Base-by-base conservation (phyloP, 2,329 filamentous ascomycete species). In the Aspergillus novoparasiticus region DNA sequence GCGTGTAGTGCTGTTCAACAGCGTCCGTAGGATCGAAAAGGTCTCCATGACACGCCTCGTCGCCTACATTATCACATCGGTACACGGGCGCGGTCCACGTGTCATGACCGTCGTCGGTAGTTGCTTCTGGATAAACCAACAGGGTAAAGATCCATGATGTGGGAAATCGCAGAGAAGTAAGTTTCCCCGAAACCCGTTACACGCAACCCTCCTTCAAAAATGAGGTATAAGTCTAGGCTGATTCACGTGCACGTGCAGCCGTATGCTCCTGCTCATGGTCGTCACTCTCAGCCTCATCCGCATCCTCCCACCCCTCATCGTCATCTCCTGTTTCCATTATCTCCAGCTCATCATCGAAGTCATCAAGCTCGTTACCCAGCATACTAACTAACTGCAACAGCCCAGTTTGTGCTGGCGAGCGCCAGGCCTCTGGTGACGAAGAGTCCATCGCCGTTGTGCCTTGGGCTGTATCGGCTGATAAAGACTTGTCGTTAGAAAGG, bases 321-420 rank as follows among this genome's bases (percentile, higher is more conserved):
- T 30, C 39, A 28, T 45, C 56, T 19, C 26, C 39, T 9, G 56
- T 39, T 23, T 55, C 28, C 46, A 55, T 39, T 30, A 41, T 45
- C 9, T 57, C 61, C 11, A 56, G 41, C 16, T 53, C 63, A 11
- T 65, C 58, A 16, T 60, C 48, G 8, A 67, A 59, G 1, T 59
- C 68, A 4, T 50, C 66, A 28, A 68, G 59, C 5, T 74, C 71
- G 54, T 71, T 67, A 8, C 67, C 65, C 23, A 75, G 67, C 65
- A 75, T 69, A 39, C 66, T 71, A 41, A 74, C 51, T 60, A 75
- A 53, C 26, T 71, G 68, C 28, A 74, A 55, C 9, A 75, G 57
- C 0, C 64, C 69, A 1, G 67, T 67, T 32, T 71, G 69, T 11
- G 72, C 66, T 32, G 71, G 69, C 9, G 72, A 69, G 23, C 59